phyloP scores from a whole-genome alignment of 768 basidiomycete species.

The Mrakia hoshinonis region DNA sequence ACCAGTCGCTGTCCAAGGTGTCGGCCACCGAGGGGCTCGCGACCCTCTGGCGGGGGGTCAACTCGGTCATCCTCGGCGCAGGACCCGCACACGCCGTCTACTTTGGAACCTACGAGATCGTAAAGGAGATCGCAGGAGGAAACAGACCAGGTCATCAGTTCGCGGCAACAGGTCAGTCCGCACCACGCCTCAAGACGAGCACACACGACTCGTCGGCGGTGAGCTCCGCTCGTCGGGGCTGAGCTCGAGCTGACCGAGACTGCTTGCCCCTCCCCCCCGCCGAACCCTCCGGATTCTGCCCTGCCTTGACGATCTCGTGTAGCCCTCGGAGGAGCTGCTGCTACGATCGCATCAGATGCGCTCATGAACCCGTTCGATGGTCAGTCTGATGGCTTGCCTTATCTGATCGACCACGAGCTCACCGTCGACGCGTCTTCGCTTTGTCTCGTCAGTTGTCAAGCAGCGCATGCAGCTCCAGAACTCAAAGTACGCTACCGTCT shows the following conservation, averaged over 20 bases:
- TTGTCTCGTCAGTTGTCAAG: slow-evolving; percentile 67
- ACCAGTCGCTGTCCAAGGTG: slow-evolving; percentile 45
- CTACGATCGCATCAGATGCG: slow-evolving; percentile 90
- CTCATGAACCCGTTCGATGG: slow-evolving; percentile 99
- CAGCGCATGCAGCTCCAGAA: slow-evolving; percentile 98
- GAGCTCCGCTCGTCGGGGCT: not conserved
- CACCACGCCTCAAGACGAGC: not conserved
- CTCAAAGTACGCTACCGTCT: slow-evolving; percentile 79
- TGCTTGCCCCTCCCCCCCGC: not conserved
- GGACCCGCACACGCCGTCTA: slow-evolving; percentile 98
- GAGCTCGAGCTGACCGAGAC: not conserved
- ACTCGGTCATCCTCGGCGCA: slow-evolving; percentile 88
- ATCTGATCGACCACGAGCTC: not conserved
- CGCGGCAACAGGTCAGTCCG: slow-evolving; percentile 70
- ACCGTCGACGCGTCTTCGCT: not conserved
- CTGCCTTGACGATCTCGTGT: not conserved
- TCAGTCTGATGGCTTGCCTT: slow-evolving; percentile 43
- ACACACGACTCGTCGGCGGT: not conserved
- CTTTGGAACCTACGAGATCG: slow-evolving; percentile 88
- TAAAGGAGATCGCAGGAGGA: slow-evolving; percentile 81
- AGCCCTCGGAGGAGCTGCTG: slow-evolving; percentile 89
- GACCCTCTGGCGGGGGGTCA: slow-evolving; percentile 90
- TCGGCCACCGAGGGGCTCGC: slow-evolving; percentile 87
- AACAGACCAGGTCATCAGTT: slow-evolving; percentile 69
- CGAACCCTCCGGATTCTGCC: not conserved